phyloP scores from a whole-genome alignment of 768 basidiomycete species.

The Fomitopsis pulvina region DNA sequence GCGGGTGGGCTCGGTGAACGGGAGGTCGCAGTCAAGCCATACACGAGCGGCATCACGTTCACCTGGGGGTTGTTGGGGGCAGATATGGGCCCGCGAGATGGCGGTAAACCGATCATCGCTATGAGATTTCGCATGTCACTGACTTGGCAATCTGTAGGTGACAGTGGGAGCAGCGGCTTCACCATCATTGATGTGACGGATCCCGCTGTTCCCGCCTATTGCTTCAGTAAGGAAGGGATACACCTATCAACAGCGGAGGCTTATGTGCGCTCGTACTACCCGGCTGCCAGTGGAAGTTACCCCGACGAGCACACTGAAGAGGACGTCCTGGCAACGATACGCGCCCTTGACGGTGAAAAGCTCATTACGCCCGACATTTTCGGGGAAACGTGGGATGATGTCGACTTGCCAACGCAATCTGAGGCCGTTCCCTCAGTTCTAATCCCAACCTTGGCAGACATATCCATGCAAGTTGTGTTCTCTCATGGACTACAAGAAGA shows the following conservation, averaged over 20 bases:
- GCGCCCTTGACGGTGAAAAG: background rate
- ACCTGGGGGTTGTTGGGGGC: conserved; percentile 14
- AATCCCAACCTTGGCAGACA: conserved; percentile 22
- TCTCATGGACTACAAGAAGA: conserved; percentile 18
- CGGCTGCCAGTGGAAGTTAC: background rate
- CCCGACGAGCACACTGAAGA: background rate
- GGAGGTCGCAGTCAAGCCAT: conserved; percentile 8
- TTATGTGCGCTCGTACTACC: background rate
- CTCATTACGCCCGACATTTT: background rate
- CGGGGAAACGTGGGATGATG: background rate
- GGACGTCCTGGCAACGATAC: background rate
- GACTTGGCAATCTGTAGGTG: background rate
- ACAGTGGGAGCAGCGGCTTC: background rate
- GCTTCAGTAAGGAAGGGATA: background rate
- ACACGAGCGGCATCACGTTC: conserved; percentile 16
- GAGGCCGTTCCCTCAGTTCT: too few relatives aligned
- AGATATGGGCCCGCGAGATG: conserved; percentile 20
- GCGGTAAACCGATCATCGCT: conserved; percentile 21
- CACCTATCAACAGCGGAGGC: background rate
- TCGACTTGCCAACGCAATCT: background rate
- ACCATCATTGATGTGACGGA: background rate
- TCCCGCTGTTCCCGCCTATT: background rate
- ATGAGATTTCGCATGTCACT: background rate
- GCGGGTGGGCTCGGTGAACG: conserved; percentile 9
- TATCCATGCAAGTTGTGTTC: conserved; percentile 23